Percentiles rank a stretch among this genome's conserved stretches.
Evolutionary conservation across 2,329 filamentous ascomycete species (phyloP).

Genomic region (Cytospora piceicola): DNA sequence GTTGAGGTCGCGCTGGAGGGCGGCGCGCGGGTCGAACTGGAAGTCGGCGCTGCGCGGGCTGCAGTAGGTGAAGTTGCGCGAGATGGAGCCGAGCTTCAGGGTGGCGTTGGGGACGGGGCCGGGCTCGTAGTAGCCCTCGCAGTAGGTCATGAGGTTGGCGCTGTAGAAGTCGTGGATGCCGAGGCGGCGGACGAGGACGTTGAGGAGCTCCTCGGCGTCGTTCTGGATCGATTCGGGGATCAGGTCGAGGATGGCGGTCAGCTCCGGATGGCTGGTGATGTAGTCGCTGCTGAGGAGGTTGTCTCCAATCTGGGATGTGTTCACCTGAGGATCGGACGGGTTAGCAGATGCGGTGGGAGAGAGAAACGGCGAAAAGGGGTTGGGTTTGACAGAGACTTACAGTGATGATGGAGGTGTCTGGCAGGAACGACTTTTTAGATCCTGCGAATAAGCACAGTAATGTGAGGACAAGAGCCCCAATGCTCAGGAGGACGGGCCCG

Average conservation of each 20-base stretch:
- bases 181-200: not conserved
- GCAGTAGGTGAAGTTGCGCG: constrained; percentile 15
- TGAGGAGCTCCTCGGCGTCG: constrained; percentile 16
- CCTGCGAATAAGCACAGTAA: constrained; percentile 19
- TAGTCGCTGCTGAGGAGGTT: constrained; percentile 20
- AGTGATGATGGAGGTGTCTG: constrained; percentile 17
- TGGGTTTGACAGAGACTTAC: not conserved
- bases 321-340: not conserved
- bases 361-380: not conserved
- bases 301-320: constrained; percentile 20
- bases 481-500: constrained; percentile 5
- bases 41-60: constrained; percentile 7
- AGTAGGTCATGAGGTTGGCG: constrained; percentile 17
- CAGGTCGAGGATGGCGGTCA: constrained; percentile 8
- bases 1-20: constrained; percentile 20
- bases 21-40: constrained; percentile 16
- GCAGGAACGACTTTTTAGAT: constrained; percentile 16
- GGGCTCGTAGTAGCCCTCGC: constrained; percentile 18
- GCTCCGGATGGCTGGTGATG: constrained; percentile 10
- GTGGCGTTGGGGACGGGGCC: constrained; percentile 10
- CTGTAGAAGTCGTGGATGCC: constrained; percentile 20
- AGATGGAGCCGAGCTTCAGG: constrained; percentile 4
- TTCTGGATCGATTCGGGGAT: not conserved
- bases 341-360: not conserved
- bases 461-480: constrained; percentile 15